phyloP scores from a whole-genome alignment of 1,284 basidiomycete species.

The Trametes versicolor region DNA sequence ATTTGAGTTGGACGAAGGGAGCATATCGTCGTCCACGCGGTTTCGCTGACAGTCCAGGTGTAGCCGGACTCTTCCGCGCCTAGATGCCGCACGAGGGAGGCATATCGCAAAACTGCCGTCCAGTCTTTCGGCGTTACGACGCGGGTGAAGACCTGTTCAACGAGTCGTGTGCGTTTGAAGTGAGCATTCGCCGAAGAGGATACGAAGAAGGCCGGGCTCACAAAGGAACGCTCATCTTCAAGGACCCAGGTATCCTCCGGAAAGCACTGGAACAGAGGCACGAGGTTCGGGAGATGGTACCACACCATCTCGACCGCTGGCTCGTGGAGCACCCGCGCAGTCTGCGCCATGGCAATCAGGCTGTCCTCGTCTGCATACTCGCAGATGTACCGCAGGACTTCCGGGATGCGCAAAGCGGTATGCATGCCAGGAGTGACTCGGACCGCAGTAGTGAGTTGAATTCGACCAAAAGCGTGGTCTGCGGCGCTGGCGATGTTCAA shows the following conservation, averaged over 20 bases:
- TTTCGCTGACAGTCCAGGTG: too few relatives aligned
- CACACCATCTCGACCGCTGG: conserved; percentile 6
- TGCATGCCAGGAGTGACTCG: not conserved
- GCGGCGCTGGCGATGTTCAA: too few relatives aligned
- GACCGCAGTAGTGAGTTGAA: too few relatives aligned
- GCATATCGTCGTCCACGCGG: not conserved
- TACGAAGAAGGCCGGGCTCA: not conserved
- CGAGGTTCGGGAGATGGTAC: not conserved
- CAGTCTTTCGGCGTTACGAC: conserved; percentile 10
- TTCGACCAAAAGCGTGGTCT: too few relatives aligned
- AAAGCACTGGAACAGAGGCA: conserved; percentile 6
- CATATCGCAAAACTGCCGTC: conserved; percentile 3
- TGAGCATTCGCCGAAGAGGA: not conserved
- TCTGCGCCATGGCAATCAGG: conserved; percentile 3
- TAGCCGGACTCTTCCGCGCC: not conserved
- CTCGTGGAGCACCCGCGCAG: not conserved
- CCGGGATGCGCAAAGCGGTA: conserved; percentile 1
- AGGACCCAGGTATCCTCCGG: conserved; percentile 9
- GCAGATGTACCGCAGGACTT: conserved; percentile 10
- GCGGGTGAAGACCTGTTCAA: conserved; percentile 1
- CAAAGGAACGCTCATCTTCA: not conserved
- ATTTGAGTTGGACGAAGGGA: conserved; percentile 1
- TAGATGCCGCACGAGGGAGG: not conserved
- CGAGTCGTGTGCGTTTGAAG: too few relatives aligned
- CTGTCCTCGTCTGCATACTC: not conserved